A percentile compares a stretch with the other conserved stretches of the same genome.
Conservation (phyloP, 352 stramenopile genomes). For the Globisporangium heterothallicum region DNA sequence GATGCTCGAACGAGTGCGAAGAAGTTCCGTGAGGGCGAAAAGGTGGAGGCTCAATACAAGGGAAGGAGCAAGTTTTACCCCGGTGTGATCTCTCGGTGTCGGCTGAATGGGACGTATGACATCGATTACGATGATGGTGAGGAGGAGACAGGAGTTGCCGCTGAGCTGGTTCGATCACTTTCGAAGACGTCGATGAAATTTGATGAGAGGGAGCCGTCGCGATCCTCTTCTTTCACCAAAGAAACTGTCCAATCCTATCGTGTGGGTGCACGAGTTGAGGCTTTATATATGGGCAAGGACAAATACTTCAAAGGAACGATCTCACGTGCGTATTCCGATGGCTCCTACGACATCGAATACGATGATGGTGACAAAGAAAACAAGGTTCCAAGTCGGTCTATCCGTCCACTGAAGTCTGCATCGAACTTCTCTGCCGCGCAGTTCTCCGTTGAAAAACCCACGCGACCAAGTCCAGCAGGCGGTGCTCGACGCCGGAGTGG, state of each 20-base stretch:
- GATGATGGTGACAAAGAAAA: constrained; percentile 65
- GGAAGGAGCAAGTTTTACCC: constrained; percentile 61
- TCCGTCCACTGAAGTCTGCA: constrained; percentile 19
- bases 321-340: constrained; percentile 33
- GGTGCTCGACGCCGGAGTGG: constrained; percentile 35
- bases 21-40: constrained; percentile 38
- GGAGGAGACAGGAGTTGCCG: constrained; percentile 45
- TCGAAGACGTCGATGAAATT: constrained; percentile 20
- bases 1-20: constrained; percentile 16
- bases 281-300: constrained; percentile 52
- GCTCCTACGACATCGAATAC: constrained; percentile 54
- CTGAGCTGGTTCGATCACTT: constrained; percentile 28
- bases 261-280: constrained; percentile 33
- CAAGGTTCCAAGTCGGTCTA: constrained; percentile 10
- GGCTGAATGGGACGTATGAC: constrained; percentile 68
- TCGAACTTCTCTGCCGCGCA: constrained; percentile 45
- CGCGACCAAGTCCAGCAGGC: constrained; percentile 21
- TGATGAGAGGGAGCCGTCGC: constrained; percentile 9
- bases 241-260: constrained; percentile 2
- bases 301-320: constrained; percentile 66
- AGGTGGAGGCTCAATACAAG: constrained; percentile 58
- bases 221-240: background rate
- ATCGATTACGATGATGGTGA: constrained; percentile 82
- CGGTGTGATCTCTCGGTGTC: constrained; percentile 52
- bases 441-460: constrained; percentile 28